Evolutionary conservation across 805 yeast genomes (phyloP).

Genomic region (Cyberlindnera mississippiensis): DNA sequence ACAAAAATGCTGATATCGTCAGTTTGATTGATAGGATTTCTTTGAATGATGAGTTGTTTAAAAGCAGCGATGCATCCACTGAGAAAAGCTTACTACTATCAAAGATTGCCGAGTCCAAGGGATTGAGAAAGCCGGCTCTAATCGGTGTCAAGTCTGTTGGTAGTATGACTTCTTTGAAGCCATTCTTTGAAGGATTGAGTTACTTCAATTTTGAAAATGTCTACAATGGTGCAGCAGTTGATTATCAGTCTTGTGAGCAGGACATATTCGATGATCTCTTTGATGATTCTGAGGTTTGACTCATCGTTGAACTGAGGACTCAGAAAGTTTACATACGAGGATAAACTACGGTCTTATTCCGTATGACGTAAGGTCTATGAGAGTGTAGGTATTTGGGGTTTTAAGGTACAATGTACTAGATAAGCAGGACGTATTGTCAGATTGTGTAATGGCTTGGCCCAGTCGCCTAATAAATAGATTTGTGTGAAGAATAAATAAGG

Average conservation of each 20-base stretch:
- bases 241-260: slow-evolving; percentile 43
- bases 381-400: no score
- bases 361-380: no score
- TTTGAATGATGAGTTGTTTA: slow-evolving; percentile 13
- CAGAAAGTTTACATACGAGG: no score
- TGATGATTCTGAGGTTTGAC: slow-evolving; percentile 6
- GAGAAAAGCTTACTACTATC: slow-evolving; percentile 15
- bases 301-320: no score
- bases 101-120: slow-evolving; percentile 19
- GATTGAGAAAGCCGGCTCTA: slow-evolving; percentile 33
- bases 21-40: slow-evolving; percentile 27
- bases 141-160: slow-evolving; percentile 37
- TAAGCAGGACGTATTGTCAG: no score
- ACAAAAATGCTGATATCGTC: slow-evolving; percentile 31
- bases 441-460: no score
- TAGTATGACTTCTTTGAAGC: slow-evolving; percentile 45
- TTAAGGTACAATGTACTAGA: no score
- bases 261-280: slow-evolving; percentile 62
- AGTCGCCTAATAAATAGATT: no score
- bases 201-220: slow-evolving; percentile 61
- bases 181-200: slow-evolving; percentile 64
- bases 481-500: no score
- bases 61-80: slow-evolving; percentile 22
- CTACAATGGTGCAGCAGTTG: slow-evolving; percentile 46
- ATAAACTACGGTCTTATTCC: no score